Evolutionary conservation across 116 monocot genomes (phyloP).

Genomic region (Dioscorea cayenensis): DNA sequence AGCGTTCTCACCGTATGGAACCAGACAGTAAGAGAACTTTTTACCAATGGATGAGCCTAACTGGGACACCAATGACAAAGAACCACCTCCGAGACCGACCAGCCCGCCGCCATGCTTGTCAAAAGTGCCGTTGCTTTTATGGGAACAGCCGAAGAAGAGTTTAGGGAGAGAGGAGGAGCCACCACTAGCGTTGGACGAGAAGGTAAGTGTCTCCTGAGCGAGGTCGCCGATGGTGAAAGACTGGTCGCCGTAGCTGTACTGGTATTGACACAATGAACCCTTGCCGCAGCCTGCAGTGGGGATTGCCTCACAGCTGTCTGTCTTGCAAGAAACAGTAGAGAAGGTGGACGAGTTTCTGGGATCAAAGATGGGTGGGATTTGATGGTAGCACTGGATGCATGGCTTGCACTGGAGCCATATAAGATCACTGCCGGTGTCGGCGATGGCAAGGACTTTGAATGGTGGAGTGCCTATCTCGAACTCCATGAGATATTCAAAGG

Average conservation of each 20-base stretch:
- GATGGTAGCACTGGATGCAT: slow-evolving; percentile 29
- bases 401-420: slow-evolving; percentile 57
- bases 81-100: slow-evolving; percentile 40
- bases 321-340: slow-evolving; percentile 4
- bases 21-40: slow-evolving; percentile 59
- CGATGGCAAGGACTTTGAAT: slow-evolving; percentile 17
- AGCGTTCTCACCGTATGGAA: background rate
- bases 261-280: slow-evolving; percentile 14
- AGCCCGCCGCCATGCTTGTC: slow-evolving; percentile 16
- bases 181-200: background rate
- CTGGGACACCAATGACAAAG: slow-evolving; percentile 44
- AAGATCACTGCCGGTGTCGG: slow-evolving; percentile 66
- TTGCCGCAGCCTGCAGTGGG: background rate
- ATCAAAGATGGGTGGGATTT: slow-evolving; percentile 36
- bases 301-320: slow-evolving; percentile 10
- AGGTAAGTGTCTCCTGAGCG: slow-evolving; percentile 28
- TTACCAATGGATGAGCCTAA: slow-evolving; percentile 21
- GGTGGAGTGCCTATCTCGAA: slow-evolving; percentile 34
- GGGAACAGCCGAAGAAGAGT: slow-evolving; percentile 41
- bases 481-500: slow-evolving; percentile 26
- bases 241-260: slow-evolving; percentile 20
- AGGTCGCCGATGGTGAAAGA: slow-evolving; percentile 33
- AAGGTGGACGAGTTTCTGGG: slow-evolving; percentile 36
- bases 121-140: slow-evolving; percentile 30
- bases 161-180: slow-evolving; percentile 8